Percentiles rank a stretch among this genome's conserved stretches.
Evolutionary conservation across 495 filamentous ascomycete genomes (phyloP).

Genomic region (Talaromyces adpressus): DNA sequence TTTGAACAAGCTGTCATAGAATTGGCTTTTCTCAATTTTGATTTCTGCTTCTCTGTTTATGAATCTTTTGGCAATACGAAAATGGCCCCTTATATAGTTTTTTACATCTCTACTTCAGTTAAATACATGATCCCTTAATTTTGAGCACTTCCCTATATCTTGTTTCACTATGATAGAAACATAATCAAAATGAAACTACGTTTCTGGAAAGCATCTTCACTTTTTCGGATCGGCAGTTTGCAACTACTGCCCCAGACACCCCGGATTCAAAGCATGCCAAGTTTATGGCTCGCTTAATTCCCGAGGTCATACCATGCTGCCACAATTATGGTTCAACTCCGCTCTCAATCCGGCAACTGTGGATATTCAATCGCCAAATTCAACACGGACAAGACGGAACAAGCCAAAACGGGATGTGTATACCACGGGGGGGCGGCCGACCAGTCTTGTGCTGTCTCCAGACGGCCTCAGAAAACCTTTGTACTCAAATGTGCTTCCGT

Average conservation of each 20-base stretch:
- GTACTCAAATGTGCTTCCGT: neutral
- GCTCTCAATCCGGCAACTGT: neutral
- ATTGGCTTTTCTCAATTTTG: too few relatives aligned
- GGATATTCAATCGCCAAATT: neutral
- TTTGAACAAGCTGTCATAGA: neutral
- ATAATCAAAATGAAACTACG: too few relatives aligned
- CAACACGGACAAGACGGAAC: constrained; percentile 1
- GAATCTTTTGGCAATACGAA: too few relatives aligned
- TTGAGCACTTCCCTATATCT: too few relatives aligned
- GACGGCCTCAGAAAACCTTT: neutral
- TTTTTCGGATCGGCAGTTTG: neutral
- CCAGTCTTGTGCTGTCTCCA: neutral
- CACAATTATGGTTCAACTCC: too few relatives aligned
- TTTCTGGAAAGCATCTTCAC: neutral
- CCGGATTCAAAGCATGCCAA: too few relatives aligned
- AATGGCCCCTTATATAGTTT: too few relatives aligned
- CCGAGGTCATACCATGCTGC: neutral
- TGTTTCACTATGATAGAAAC: too few relatives aligned
- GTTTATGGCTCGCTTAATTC: neutral
- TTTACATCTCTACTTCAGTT: neutral
- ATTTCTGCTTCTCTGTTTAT: too few relatives aligned
- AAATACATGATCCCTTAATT: too few relatives aligned
- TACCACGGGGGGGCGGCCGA: neutral
- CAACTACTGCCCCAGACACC: constrained; percentile 1
- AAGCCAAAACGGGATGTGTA: neutral